phyloP scores from a whole-genome alignment of 495 filamentous ascomycete species.

The Friedmanniomyces endolithicus region DNA sequence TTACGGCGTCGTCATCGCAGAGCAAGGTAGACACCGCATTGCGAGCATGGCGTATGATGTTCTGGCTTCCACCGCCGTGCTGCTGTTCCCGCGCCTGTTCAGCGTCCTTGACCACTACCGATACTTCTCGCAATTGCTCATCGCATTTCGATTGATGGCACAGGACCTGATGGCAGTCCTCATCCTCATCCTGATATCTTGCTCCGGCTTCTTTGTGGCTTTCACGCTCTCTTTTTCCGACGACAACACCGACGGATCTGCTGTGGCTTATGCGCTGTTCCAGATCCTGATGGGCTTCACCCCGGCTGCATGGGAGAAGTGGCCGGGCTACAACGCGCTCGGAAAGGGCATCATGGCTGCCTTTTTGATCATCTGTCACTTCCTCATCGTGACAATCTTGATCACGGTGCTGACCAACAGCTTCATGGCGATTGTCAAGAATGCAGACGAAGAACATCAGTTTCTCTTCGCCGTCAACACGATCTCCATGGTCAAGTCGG shows the following conservation, averaged over 20 bases:
- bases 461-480: slow-evolving; percentile 90
- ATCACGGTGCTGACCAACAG: slow-evolving; percentile 89
- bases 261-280: slow-evolving; percentile 76
- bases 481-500: slow-evolving; percentile 92
- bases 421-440: slow-evolving; percentile 86
- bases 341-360: slow-evolving; percentile 61
- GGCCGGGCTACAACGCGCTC: slow-evolving; percentile 65
- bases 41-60: slow-evolving; percentile 82
- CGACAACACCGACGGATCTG: slow-evolving; percentile 46
- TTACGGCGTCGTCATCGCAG: slow-evolving; percentile 68
- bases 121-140: slow-evolving; percentile 87
- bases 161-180: slow-evolving; percentile 75
- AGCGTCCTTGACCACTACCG: slow-evolving; percentile 85
- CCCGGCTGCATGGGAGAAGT: slow-evolving; percentile 58
- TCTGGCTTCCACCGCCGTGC: slow-evolving; percentile 73
- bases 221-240: slow-evolving; percentile 70
- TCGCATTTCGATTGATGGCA: slow-evolving; percentile 86
- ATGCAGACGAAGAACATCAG: slow-evolving; percentile 85
- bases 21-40: slow-evolving; percentile 47
- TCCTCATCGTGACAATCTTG: slow-evolving; percentile 82
- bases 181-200: slow-evolving; percentile 67
- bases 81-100: slow-evolving; percentile 81
- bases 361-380: slow-evolving; percentile 89
- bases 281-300: slow-evolving; percentile 87
- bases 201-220: slow-evolving; percentile 88